These are phyloP conservation scores for Clohesyomyces aquaticus DNA, from an alignment of 495 filamentous ascomycete genomes.

Conservation along the genomic window DNA sequence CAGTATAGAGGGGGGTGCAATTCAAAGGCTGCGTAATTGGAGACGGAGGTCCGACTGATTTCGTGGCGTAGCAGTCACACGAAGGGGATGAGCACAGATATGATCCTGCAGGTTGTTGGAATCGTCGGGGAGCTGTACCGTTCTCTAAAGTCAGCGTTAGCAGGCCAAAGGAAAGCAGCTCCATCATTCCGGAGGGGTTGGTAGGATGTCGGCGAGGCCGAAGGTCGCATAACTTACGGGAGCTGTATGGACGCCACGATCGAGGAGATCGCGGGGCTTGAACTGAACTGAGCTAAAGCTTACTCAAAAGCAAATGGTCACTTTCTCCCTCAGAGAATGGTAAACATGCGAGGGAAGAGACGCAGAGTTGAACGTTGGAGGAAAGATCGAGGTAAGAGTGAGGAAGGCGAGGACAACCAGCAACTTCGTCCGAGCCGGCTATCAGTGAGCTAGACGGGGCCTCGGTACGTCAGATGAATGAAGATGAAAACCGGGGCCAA, in stretches of 20 bases:
- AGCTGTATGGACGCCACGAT: background rate
- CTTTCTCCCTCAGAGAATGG: background rate
- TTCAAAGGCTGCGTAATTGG: background rate
- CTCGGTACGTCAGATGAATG: conserved; percentile 4
- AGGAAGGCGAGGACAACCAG: too few relatives aligned
- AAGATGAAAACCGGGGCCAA: conserved; percentile 14
- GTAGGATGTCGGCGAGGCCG: conserved; percentile 14
- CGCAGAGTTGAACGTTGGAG: too few relatives aligned
- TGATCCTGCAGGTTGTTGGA: background rate
- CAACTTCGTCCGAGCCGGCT: background rate
- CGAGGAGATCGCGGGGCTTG: background rate
- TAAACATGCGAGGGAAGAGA: background rate
- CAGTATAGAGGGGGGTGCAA: background rate
- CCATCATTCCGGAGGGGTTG: background rate
- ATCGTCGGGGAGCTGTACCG: background rate
- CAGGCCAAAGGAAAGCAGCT: background rate
- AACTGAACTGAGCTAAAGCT: background rate
- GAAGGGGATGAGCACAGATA: background rate
- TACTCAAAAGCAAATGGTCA: too few relatives aligned
- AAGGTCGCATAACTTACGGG: conserved; percentile 8
- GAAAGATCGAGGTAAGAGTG: background rate
- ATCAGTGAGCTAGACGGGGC: background rate
- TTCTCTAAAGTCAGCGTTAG: background rate
- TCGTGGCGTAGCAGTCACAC: background rate
- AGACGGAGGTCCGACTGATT: background rate